Evolutionary conservation across 2,329 filamentous ascomycete genomes (phyloP).

Genomic region (Aureobasidium sp.): DNA sequence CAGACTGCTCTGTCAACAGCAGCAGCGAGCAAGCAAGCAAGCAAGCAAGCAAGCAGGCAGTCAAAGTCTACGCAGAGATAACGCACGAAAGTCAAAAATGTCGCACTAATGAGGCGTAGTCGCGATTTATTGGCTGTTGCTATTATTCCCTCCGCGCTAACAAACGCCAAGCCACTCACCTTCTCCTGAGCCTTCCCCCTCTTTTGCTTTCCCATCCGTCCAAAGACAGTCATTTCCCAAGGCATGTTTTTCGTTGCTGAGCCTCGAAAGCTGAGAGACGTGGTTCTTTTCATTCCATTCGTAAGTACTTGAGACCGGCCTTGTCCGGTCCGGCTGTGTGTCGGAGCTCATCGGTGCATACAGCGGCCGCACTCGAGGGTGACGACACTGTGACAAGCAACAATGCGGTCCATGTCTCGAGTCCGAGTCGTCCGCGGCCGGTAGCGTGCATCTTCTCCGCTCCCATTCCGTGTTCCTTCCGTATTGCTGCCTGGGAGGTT

Average conservation of each 20-base stretch:
- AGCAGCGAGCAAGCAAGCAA: not conserved
- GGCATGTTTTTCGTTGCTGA: conserved; percentile 8
- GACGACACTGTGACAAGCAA: conserved; percentile 11
- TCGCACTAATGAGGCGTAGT: conserved; percentile 1
- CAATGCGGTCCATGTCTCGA: conserved; percentile 3
- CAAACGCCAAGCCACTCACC: conserved; percentile 6
- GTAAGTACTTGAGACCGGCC: not conserved
- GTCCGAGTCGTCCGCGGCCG: conserved; percentile 15
- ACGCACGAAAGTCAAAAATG: conserved; percentile 8
- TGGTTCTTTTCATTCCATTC: conserved; percentile 2
- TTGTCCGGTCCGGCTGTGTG: not conserved
- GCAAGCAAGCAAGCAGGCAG: conserved; percentile 7
- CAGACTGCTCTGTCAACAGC: conserved; percentile 7
- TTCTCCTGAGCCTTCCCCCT: conserved; percentile 1
- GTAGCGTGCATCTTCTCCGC: conserved; percentile 12
- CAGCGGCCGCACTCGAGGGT: not conserved
- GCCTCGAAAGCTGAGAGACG: not conserved
- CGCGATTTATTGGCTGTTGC: conserved; percentile 10
- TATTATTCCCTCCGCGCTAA: not conserved
- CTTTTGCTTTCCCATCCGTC: not conserved
- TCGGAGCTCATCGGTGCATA: not conserved
- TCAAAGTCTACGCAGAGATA: conserved; percentile 15
- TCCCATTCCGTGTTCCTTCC: not conserved
- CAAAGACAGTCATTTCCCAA: conserved; percentile 3
- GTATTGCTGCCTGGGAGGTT: not conserved